phyloP scores from a whole-genome alignment of 2,329 filamentous ascomycete species.

The Aspergillus pseudoglaucus region DNA sequence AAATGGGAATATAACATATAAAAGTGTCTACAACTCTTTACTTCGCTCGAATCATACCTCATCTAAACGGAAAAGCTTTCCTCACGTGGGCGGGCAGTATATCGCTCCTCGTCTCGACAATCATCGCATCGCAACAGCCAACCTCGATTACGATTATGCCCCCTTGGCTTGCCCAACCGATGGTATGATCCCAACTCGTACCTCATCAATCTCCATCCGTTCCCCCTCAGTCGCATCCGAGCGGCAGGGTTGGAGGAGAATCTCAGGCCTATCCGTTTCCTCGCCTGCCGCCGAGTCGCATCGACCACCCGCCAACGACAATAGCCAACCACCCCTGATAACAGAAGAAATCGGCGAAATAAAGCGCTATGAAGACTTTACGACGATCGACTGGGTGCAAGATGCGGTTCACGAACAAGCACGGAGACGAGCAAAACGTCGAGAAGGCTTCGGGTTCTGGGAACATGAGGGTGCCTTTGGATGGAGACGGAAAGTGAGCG shows the following conservation, averaged over 20 bases:
- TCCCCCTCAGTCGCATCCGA: conserved; percentile 26
- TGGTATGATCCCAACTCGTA: conserved; percentile 38
- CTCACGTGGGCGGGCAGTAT: conserved; percentile 14
- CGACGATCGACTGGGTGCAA: conserved; percentile 94
- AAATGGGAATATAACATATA: conserved; percentile 1
- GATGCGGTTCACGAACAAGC: conserved; percentile 88
- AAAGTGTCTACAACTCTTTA: background rate
- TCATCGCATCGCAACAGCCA: conserved; percentile 1
- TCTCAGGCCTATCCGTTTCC: conserved; percentile 50
- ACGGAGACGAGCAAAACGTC: conserved; percentile 68
- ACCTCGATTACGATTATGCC: conserved; percentile 26
- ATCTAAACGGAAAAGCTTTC: background rate
- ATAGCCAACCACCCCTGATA: conserved; percentile 60
- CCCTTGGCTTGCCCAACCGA: conserved; percentile 18
- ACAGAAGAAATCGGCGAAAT: conserved; percentile 96
- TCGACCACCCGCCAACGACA: conserved; percentile 45
- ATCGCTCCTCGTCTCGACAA: conserved; percentile 3
- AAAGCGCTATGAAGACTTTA: conserved; percentile 98
- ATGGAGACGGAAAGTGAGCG: conserved; percentile 74
- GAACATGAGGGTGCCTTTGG: conserved; percentile 61
- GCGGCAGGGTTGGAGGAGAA: conserved; percentile 30
- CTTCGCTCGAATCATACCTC: background rate
- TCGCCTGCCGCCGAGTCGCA: conserved; percentile 50
- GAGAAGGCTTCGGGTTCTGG: conserved; percentile 65
- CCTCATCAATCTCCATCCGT: conserved; percentile 24